Percentiles rank a stretch among this genome's conserved stretches.
phyloP scores from a whole-genome alignment of 2,329 filamentous ascomycete species.

The Sporothrix globosa region DNA sequence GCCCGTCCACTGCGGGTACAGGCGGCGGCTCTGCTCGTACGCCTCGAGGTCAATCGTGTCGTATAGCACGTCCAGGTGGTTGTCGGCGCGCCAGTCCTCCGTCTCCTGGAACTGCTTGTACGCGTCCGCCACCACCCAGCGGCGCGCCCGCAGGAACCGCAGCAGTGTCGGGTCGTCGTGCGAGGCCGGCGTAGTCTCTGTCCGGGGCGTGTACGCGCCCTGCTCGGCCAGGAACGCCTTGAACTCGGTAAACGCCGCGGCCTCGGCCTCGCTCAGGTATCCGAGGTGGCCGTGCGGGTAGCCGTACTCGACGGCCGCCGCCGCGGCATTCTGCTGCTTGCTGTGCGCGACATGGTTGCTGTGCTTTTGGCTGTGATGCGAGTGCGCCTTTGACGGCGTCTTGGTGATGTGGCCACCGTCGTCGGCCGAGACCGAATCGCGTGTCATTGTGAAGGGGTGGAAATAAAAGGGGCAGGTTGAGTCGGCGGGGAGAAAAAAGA shows the following conservation, averaged over 20 bases:
- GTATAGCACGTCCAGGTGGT: slow-evolving; percentile 78
- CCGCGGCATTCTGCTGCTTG: slow-evolving; percentile 32
- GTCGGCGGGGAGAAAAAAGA: neutral
- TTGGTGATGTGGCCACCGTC: slow-evolving; percentile 26
- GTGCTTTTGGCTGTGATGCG: slow-evolving; percentile 25
- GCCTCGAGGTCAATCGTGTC: slow-evolving; percentile 82
- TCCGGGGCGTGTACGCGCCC: slow-evolving; percentile 61
- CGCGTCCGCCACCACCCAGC: slow-evolving; percentile 77
- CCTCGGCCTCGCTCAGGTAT: slow-evolving; percentile 71
- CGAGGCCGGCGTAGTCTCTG: slow-evolving; percentile 53
- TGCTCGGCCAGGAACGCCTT: slow-evolving; percentile 68
- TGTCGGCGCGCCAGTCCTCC: slow-evolving; percentile 81
- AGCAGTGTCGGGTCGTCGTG: slow-evolving; percentile 76
- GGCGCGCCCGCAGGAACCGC: slow-evolving; percentile 84
- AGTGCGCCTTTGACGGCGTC: slow-evolving; percentile 29
- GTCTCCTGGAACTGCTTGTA: slow-evolving; percentile 84
- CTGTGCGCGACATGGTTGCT: slow-evolving; percentile 3
- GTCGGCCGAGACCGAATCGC: slow-evolving; percentile 23
- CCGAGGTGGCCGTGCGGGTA: slow-evolving; percentile 81
- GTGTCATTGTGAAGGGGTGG: slow-evolving; percentile 4
- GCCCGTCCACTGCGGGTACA: slow-evolving; percentile 97
- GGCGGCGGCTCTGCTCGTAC: slow-evolving; percentile 75
- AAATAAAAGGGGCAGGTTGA: neutral
- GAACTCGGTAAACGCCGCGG: slow-evolving; percentile 69
- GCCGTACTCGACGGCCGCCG: slow-evolving; percentile 45